Conservation (phyloP, 495 filamentous ascomycete species). For the Oidiodendron maius region DNA sequence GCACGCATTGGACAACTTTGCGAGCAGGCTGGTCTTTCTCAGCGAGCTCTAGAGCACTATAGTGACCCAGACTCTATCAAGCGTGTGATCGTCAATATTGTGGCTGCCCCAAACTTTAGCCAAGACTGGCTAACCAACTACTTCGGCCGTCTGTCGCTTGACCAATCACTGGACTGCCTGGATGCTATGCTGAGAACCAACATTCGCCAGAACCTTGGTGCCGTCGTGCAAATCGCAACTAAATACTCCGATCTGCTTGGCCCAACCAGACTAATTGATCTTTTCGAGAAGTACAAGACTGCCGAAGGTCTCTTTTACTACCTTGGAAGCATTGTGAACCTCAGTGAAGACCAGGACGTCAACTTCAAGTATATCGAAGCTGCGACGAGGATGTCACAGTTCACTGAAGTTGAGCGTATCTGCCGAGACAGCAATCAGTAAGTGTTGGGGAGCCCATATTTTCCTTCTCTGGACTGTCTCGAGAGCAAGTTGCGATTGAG, state of each 20-base stretch:
- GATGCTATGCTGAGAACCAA: constrained; percentile 94
- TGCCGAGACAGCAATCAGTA: constrained; percentile 75
- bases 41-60: constrained; percentile 90
- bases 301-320: constrained; percentile 97
- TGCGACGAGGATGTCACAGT: constrained; percentile 84
- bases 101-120: constrained; percentile 72
- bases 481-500: too few species aligned
- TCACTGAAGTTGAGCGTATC: constrained; percentile 93
- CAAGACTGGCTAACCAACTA: constrained; percentile 86
- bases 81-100: constrained; percentile 74
- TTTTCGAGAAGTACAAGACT: constrained; percentile 95
- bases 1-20: constrained; percentile 80
- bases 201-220: constrained; percentile 93
- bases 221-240: constrained; percentile 89
- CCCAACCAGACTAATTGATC: constrained; percentile 78
- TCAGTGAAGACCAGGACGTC: constrained; percentile 92
- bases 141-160: constrained; percentile 89
- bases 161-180: constrained; percentile 89
- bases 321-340: constrained; percentile 93
- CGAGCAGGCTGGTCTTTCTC: constrained; percentile 80
- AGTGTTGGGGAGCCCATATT: background rate
- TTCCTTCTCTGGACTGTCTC: constrained; percentile 1
- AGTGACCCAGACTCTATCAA: constrained; percentile 88
- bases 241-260: constrained; percentile 98
- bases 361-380: constrained; percentile 99